Conservation (phyloP, 495 filamentous ascomycete genomes). For the Annulohypoxylon maeteangense region DNA sequence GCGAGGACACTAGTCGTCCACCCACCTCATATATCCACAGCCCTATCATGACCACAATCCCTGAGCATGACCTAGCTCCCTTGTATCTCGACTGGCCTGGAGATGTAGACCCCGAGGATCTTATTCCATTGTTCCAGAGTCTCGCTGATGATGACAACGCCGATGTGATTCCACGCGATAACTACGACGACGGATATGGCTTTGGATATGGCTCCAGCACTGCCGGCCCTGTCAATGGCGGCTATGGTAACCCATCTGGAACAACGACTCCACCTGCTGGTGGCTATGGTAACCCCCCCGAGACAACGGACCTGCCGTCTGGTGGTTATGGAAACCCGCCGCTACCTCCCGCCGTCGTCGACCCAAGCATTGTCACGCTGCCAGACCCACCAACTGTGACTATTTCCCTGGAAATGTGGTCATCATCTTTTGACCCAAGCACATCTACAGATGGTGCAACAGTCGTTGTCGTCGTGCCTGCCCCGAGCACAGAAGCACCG, state of each 20-base stretch:
- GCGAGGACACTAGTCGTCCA: slow-evolving; percentile 12
- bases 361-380: slow-evolving; percentile 13
- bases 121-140: background rate
- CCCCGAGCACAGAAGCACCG: slow-evolving; percentile 13
- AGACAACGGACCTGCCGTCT: background rate
- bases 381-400: slow-evolving; percentile 21
- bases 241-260: slow-evolving; percentile 27
- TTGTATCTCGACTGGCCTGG: background rate
- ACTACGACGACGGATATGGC: slow-evolving; percentile 29
- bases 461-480: slow-evolving; percentile 14
- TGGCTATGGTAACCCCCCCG: slow-evolving; percentile 24
- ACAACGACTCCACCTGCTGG: slow-evolving; percentile 31
- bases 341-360: slow-evolving; percentile 9
- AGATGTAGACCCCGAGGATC: background rate
- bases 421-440: background rate
- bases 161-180: slow-evolving; percentile 19
- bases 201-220: slow-evolving; percentile 20
- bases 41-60: slow-evolving; percentile 24
- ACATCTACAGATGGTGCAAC: background rate
- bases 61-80: background rate
- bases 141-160: background rate
- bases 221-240: slow-evolving; percentile 14
- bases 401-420: slow-evolving; percentile 13
- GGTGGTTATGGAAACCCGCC: slow-evolving; percentile 34
- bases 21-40: background rate